Conservation (phyloP, 2,329 filamentous ascomycete species). For the Drechslerella stenobrocha region DNA sequence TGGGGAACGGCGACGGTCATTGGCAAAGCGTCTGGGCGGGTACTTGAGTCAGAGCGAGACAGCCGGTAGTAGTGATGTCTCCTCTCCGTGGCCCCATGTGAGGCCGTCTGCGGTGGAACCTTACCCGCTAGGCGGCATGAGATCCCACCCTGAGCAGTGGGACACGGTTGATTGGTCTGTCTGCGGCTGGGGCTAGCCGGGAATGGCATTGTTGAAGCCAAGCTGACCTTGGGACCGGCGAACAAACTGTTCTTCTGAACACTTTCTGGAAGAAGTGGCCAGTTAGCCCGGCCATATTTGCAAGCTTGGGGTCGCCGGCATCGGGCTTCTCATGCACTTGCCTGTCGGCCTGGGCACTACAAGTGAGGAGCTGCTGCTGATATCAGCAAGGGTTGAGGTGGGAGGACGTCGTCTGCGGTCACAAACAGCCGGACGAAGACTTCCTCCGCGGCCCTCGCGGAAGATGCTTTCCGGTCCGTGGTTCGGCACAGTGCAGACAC, state of each 20-base stretch:
- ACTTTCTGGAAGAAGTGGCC: not conserved
- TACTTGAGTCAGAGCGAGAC: conserved; percentile 31
- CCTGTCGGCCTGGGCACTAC: not conserved
- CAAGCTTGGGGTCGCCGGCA: conserved; percentile 35
- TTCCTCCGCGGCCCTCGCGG: too few species aligned
- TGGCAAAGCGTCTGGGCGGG: conserved; percentile 16
- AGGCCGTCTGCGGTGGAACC: conserved; percentile 48
- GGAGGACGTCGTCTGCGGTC: too few species aligned
- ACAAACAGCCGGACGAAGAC: too few species aligned
- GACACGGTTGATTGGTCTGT: conserved; percentile 1
- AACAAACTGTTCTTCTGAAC: conserved; percentile 1
- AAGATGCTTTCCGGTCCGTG: too few species aligned
- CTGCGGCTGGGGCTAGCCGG: conserved; percentile 1
- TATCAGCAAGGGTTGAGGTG: too few species aligned
- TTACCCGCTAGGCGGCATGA: conserved; percentile 36
- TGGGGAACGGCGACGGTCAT: conserved; percentile 26
- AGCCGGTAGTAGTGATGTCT: conserved; percentile 6
- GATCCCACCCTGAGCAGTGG: conserved; percentile 18
- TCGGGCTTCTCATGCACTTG: conserved; percentile 34
- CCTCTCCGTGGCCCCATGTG: conserved; percentile 11
- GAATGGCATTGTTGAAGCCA: not conserved
- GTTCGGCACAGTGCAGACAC: too few species aligned
- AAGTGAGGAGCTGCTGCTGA: too few species aligned
- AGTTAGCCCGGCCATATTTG: not conserved
- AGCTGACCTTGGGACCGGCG: not conserved